Conservation (phyloP, 75 land plant genomes). For the Selaginella tamariscina region DNA sequence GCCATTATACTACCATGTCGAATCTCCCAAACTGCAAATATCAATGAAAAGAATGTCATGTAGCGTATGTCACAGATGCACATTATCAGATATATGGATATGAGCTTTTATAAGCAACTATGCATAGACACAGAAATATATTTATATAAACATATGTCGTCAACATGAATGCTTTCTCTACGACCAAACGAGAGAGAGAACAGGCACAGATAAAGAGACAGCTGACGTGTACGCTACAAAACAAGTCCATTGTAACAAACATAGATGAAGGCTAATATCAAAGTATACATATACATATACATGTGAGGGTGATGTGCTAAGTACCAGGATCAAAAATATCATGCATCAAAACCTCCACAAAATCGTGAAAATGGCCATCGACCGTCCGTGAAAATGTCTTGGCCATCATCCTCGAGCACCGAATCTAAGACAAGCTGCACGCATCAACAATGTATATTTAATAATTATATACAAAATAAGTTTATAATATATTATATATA, state of each 20-base stretch:
- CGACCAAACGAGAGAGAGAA: too few relatives aligned
- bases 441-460: neutral
- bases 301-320: too few relatives aligned
- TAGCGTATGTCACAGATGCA: neutral
- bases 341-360: constrained; percentile 80
- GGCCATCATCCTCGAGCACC: constrained; percentile 50
- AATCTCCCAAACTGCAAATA: constrained; percentile 75
- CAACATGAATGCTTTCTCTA: too few relatives aligned
- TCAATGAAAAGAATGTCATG: neutral
- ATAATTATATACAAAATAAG: constrained; percentile 5
- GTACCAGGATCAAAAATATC: constrained; percentile 96
- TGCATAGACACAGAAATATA: too few relatives aligned
- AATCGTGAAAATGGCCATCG: constrained; percentile 74
- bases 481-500: neutral
- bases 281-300: too few relatives aligned
- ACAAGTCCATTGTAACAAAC: too few relatives aligned
- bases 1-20: constrained; percentile 99
- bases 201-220: too few relatives aligned
- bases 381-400: constrained; percentile 49
- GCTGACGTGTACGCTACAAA: too few relatives aligned
- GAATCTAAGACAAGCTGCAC: constrained; percentile 42
- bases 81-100: too few relatives aligned
- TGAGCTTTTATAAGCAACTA: too few relatives aligned
- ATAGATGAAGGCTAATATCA: too few relatives aligned
- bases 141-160: too few relatives aligned